phyloP scores from a whole-genome alignment of 169 alveolate species.

The Plasmodium vivax region DNA sequence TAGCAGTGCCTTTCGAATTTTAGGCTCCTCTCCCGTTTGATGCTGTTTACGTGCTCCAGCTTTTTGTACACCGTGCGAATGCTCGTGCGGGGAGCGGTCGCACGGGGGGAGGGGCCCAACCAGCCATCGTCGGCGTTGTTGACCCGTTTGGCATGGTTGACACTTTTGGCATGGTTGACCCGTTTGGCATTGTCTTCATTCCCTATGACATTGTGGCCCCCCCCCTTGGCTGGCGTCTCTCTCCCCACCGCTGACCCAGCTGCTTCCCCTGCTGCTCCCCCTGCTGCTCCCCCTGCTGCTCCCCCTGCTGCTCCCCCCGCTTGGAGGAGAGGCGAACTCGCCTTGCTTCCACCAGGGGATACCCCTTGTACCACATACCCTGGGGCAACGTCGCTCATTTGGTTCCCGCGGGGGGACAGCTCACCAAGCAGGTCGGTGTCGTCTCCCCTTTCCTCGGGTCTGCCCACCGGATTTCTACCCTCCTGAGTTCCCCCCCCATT shows the following conservation, averaged over 20 bases:
- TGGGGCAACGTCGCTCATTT: neutral
- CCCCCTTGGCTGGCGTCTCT: neutral
- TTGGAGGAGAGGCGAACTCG: neutral
- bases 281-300: neutral
- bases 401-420: neutral
- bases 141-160: too few species aligned
- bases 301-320: neutral
- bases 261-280: neutral
- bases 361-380: neutral
- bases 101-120: too few species aligned
- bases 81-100: too few species aligned
- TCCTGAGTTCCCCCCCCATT: neutral
- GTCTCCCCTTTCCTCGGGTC: neutral
- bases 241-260: too few species aligned
- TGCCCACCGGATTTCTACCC: neutral
- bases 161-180: too few species aligned
- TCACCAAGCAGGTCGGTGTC: neutral
- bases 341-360: neutral
- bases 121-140: too few species aligned
- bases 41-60: constrained; percentile 31
- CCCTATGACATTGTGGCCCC: too few species aligned
- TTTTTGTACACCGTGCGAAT: constrained; percentile 18
- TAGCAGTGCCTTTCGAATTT: constrained; percentile 15
- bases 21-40: constrained; percentile 4
- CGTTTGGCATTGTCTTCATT: too few species aligned